Conservation (phyloP, 2,329 filamentous ascomycete genomes). For the Hypoxylon sp. region DNA sequence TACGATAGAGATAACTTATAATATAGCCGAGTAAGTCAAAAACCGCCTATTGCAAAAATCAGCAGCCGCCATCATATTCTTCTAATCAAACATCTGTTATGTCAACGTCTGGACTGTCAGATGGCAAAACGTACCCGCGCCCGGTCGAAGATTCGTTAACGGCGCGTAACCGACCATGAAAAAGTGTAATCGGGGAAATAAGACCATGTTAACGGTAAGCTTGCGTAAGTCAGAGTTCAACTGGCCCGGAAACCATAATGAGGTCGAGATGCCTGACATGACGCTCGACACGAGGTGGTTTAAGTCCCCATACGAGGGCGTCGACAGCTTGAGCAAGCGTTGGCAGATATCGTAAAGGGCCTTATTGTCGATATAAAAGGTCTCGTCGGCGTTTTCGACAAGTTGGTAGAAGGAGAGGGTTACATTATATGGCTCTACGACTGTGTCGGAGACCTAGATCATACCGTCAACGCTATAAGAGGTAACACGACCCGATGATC, state of each 20-base stretch:
- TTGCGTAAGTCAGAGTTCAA: slow-evolving; percentile 99
- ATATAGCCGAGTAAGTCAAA: slow-evolving; percentile 99
- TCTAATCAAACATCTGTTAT: slow-evolving; percentile 99
- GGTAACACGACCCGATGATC: background rate
- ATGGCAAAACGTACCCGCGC: slow-evolving; percentile 95
- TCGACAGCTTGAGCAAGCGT: slow-evolving; percentile 98
- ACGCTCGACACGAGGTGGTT: slow-evolving; percentile 99
- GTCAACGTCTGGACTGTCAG: slow-evolving; percentile 98
- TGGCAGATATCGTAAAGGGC: slow-evolving; percentile 99
- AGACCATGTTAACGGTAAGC: slow-evolving; percentile 99
- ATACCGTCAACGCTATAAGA: background rate
- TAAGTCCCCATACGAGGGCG: slow-evolving; percentile 98
- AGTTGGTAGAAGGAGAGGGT: slow-evolving; percentile 99
- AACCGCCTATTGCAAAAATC: slow-evolving; percentile 99
- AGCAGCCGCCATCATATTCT: slow-evolving; percentile 99
- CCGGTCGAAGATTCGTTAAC: slow-evolving; percentile 82
- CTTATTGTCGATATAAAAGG: slow-evolving; percentile 99
- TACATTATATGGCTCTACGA: slow-evolving; percentile 99
- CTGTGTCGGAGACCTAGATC: slow-evolving; percentile 89
- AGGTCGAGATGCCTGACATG: slow-evolving; percentile 99
- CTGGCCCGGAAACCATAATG: slow-evolving; percentile 98
- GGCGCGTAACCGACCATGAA: slow-evolving; percentile 99
- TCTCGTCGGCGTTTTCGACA: slow-evolving; percentile 99
- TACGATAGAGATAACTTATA: slow-evolving; percentile 68
- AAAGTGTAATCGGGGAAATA: slow-evolving; percentile 99